Evolutionary conservation across 2,329 filamentous ascomycete species (phyloP), one percentile per base, ranked within the genome.

Genomic region (Escovopsis sp.): DNA sequence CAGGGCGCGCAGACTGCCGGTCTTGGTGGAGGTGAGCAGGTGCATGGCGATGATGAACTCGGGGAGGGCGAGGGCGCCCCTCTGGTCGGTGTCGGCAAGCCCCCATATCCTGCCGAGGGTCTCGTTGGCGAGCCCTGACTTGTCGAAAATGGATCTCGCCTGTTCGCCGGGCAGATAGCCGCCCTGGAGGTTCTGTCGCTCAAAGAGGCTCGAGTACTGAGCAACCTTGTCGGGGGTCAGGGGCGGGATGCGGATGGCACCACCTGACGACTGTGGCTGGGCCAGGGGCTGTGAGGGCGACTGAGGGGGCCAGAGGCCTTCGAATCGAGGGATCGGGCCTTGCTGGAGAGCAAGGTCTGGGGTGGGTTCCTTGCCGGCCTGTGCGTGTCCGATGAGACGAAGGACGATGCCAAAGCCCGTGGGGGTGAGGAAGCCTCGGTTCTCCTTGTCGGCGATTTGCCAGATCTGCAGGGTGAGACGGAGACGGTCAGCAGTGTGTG

Each of bases 21-120:
- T 82, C 68, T 94, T 94, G 65, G 85, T 86, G 11, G 87, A 94
- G 12, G 86, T 89, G 48, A 98, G 72, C 47, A 98, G 69, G 61
- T 98, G 91, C 91, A 98, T 98, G 38, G 91, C 91, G 55, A 98
- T 93, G 57, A 94, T 84, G 59, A 98, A 98, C 55, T 96, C 91
- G 12, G 87, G 89, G 53, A 80, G 72, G 45, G 88, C 83, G 33
- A 98, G 71, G 30, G 82, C 79, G 40, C 91, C 91, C 42, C 88
- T 79, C 63, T 94, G 87, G 62, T 95, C 88, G 0, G 86, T 91
- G 59, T 98, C 91, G 19, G 88, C 83, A 47, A 98, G 72, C 53
- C 84, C 87, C 91, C 91, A 98, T 66, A 98, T 95, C 51, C 83
- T 80, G n/a, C 88, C 88, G 30, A 98, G 71, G 10, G 84, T 74